Conservation (phyloP, 176 grass and related monocot species). For the Sorghum bicolor region Sorghum_bicolor_NCBIv3 NC_012873.2:54510501-54511000, state of each 20-base stretch:
- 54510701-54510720: slow-evolving; percentile 82
- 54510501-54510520: slow-evolving; percentile 96
- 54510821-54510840: slow-evolving; percentile 90
- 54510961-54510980: neutral
- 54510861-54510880: slow-evolving; percentile 67
- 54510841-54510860: slow-evolving; percentile 80
- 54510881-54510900: neutral
- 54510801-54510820: slow-evolving; percentile 81
- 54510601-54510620: neutral
- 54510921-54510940: neutral
- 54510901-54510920: neutral
- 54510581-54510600: slow-evolving; percentile 47
- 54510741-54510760: slow-evolving; percentile 76
- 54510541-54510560: slow-evolving; percentile 60
- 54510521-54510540: slow-evolving; percentile 80
- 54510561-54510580: slow-evolving; percentile 83
- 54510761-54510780: slow-evolving; percentile 85
- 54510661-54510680: slow-evolving; percentile 47
- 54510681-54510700: slow-evolving; percentile 93
- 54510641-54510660: slow-evolving; percentile 25
- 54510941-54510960: neutral
- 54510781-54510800: slow-evolving; percentile 91
- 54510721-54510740: slow-evolving; percentile 72
- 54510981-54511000: neutral
- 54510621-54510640: neutral